Base-by-base conservation (phyloP, 2,329 filamentous ascomycete species). In the Aspergillus japonicus region DNA sequence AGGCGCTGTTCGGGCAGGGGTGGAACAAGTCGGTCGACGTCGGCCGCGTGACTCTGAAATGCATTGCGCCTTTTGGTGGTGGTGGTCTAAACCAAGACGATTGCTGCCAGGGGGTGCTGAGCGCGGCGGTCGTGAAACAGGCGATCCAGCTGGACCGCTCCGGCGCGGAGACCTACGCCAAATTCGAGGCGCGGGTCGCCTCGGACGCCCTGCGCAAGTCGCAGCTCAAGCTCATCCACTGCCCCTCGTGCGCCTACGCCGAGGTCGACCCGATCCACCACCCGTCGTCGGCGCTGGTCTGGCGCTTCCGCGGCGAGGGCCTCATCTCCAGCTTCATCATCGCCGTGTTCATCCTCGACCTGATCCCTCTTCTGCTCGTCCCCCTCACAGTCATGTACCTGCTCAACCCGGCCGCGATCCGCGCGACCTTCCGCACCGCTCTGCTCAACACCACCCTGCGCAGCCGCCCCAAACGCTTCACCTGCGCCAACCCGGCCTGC, bases 1-100 rank as follows among this genome's bases (percentile, higher is more conserved):
- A 98, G 73, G 92, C 93, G 2, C 80, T 98, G 0, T 98, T 96
- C 72, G 95, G 95, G 0, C 95, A 98, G 74, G 91, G 91, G 55
- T 97, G 94, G 91, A 85, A 87, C 53, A 87, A 89, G 60, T 95
- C 86, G 68, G 89, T 97, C 67, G 85, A 95, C 70, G 76, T 85
- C 29, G 83, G 87, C 60, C 85, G 82, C 42, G 90, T 90, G 42
- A 92, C 91, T 0, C 81, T 98, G 56, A 86, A 85, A 62, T 98
- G 95, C 72, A 84, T 96, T n/a, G 91, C 93, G 1, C 87, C 91
- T 0, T 84, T 88, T 54, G 80, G 84, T 0, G 78, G 83, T 49
- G 86, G 85, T n/a, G 78, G 77, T 4, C 26, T 0, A 29, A 8
- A 8, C 3, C 26, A 10, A 2, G 26, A 29, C 26, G 26, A 7